These are phyloP conservation scores for Aspergillus pseudoviridinutans DNA, from an alignment of 2,329 filamentous ascomycete species.

Conservation along the genomic window DNA sequence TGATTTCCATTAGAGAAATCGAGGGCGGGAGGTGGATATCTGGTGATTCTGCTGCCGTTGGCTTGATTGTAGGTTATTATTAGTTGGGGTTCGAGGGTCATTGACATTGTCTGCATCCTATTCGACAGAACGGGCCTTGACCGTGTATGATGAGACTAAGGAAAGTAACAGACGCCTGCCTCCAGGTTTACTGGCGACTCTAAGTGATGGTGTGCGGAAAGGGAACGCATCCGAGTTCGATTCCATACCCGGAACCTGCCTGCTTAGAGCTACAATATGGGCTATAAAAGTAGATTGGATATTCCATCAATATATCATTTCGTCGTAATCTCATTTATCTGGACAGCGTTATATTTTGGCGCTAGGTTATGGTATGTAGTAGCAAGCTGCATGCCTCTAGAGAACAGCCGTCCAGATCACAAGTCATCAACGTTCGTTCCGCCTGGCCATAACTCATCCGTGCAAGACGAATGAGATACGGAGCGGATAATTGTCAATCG, in stretches of 20 bases:
- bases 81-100: constrained; percentile 13
- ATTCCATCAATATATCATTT: neutral
- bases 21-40: constrained; percentile 24
- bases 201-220: neutral
- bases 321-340: neutral
- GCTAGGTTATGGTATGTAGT: neutral
- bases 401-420: neutral
- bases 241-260: neutral
- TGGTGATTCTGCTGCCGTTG: constrained; percentile 19
- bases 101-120: neutral
- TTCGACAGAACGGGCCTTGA: too few species aligned
- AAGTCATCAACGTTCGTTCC: neutral
- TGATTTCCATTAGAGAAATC: neutral
- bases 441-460: neutral
- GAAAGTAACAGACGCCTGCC: too few species aligned
- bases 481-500: neutral
- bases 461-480: neutral
- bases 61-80: constrained; percentile 21
- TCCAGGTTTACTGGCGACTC: neutral
- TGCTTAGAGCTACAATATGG: too few species aligned
- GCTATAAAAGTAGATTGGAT: neutral
- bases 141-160: too few species aligned
- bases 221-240: neutral
- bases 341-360: neutral
- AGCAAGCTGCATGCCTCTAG: neutral